Base-by-base conservation (phyloP, 208 protist genomes). In the Trypanosomatidae sp. region DNA sequence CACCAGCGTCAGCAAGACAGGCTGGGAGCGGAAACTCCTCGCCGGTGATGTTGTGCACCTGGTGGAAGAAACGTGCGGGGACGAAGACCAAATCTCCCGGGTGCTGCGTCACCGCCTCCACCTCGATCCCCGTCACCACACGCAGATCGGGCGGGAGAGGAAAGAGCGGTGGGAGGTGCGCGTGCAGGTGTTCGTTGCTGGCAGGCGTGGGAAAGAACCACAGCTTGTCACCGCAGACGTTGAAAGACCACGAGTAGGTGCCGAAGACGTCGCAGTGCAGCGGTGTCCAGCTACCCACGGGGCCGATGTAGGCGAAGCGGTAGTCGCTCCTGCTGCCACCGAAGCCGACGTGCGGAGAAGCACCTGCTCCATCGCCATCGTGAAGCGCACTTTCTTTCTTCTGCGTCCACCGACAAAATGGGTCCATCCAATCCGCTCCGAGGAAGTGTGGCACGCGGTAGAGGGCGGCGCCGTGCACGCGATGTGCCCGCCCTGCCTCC, bases 221-320 rank as follows among this genome's bases (percentile, higher is more conserved):
- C 43, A 85, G 73, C 79, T 95, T 97, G 62, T 83, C 80, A 0
- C 93, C 91, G 68, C 87, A 88, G 33, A 95, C 83, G 86, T 95
- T 95, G 65, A 95, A 74, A 9, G 93, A 97, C 91, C 91, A 97
- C 0, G 84, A 92, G 84, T 92, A 97, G 41, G 88, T 93, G 65
- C 91, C 91, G 62, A 94, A 95, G 10, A 97, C 93, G 70, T 97
- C 93, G 78, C 83, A 86, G 72, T 97, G 93, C 53, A 97, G 75
- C 46, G 77, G 80, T n/a, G 91, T 97, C 86, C 86, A 92, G 56
- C 81, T 91, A 36, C 73, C 67, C 4, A 82, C 74, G 2, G 83
- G 68, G 15, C 91, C 91, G 59, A 97, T 90, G 82, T 95, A 97
- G 43, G 81, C 85, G 67, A 97, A 95, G n/a, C 93, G 89, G 69